phyloP scores from a whole-genome alignment of 805 yeast species.

The Kluyveromyces nonfermentans region DNA sequence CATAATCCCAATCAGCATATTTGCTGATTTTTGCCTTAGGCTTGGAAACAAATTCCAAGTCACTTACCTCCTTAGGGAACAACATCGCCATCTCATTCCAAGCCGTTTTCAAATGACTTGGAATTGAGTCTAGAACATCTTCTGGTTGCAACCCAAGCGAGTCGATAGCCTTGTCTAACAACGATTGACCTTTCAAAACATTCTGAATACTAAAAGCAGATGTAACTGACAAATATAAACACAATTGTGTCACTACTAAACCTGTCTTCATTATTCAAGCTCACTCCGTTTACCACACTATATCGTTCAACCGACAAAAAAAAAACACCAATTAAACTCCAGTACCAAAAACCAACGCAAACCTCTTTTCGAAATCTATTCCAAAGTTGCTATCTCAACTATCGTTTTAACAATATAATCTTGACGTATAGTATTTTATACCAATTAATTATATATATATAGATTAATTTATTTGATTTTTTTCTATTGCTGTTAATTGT shows the following conservation, averaged over 20 bases:
- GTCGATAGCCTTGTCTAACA: slow-evolving; percentile 41
- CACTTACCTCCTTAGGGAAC: slow-evolving; percentile 48
- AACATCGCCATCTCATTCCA: slow-evolving; percentile 58
- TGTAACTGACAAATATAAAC: not conserved
- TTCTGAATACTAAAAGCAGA: slow-evolving; percentile 6
- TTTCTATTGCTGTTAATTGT: too few relatives aligned
- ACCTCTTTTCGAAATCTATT: too few relatives aligned
- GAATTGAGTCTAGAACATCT: slow-evolving; percentile 32
- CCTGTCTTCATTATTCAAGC: not conserved
- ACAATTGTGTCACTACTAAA: not conserved
- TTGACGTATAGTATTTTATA: too few relatives aligned
- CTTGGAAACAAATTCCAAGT: slow-evolving; percentile 40
- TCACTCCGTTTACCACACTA: not conserved
- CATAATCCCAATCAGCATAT: slow-evolving; percentile 22
- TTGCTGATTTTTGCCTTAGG: slow-evolving; percentile 34
- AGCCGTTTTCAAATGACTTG: slow-evolving; percentile 39
- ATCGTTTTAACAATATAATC: too few relatives aligned
- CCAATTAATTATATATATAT: too few relatives aligned
- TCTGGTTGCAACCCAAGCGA: slow-evolving; percentile 39
- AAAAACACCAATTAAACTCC: too few relatives aligned
- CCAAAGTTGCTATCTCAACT: too few relatives aligned
- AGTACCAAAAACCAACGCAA: too few relatives aligned
- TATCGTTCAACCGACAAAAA: not conserved
- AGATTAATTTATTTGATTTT: too few relatives aligned
- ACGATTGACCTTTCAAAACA: slow-evolving; percentile 10